These are phyloP conservation scores for Leccinum variicolor DNA, from an alignment of 768 basidiomycete species.

Conservation along the genomic window DNA sequence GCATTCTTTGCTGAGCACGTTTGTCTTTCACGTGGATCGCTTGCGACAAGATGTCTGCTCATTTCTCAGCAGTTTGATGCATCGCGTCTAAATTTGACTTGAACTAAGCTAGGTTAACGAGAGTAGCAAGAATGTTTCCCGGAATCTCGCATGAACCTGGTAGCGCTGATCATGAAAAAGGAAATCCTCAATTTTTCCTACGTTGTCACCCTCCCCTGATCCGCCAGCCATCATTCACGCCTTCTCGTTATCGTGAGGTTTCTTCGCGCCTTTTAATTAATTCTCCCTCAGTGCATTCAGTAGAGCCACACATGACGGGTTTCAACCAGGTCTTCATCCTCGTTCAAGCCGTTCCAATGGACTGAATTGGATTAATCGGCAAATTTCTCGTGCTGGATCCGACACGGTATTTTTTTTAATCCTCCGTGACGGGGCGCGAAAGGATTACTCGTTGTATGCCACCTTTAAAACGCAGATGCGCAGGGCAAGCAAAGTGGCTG, in stretches of 20 bases:
- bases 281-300: conserved; percentile 17
- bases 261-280: conserved; percentile 28
- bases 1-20: conserved; percentile 14
- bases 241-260: conserved; percentile 31
- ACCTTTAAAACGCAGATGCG: conserved; percentile 8
- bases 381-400: conserved; percentile 12
- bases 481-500: conserved; percentile 4
- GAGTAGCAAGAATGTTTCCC: conserved; percentile 5
- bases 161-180: conserved; percentile 29
- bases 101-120: conserved; percentile 3
- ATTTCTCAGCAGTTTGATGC: conserved; percentile 1
- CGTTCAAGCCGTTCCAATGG: conserved; percentile 8
- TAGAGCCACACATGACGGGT: conserved; percentile 8
- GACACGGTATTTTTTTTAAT: conserved; percentile 3
- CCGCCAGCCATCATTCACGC: conserved; percentile 31
- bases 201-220: conserved; percentile 27
- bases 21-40: conserved; percentile 8
- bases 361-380: conserved; percentile 14
- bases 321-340: conserved; percentile 11
- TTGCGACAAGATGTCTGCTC: conserved; percentile 1
- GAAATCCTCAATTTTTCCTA: conserved; percentile 12
- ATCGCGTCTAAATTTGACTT: conserved; percentile 8
- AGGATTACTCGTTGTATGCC: conserved; percentile 7
- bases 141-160: conserved; percentile 7
- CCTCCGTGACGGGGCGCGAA: conserved; percentile 6